Evolutionary conservation across 1,284 basidiomycete genomes (phyloP), one percentile per base, ranked within the genome.

Genomic region (Cutaneotrichosporon dermatis): DNA sequence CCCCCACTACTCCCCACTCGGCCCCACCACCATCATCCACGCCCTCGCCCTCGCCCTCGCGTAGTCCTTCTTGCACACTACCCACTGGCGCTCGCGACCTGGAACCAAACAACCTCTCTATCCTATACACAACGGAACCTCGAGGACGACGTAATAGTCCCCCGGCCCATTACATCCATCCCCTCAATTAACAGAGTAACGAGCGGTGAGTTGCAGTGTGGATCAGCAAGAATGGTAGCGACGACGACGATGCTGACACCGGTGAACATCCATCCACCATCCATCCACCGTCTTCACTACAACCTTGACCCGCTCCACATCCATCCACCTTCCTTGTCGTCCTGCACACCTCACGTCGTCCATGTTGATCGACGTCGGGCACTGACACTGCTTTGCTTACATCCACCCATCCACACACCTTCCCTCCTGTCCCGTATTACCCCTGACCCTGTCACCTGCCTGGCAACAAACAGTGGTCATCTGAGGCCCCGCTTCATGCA

Each of bases 401-500:
- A 46, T 16, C 37, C 25, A n/a, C 51, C 33, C 16, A 33, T 25
- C 25, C 25, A 25, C 25, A 25, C 25, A 25, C 25, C 25, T 25
- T 25, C 25, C 25, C 42, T 15, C 35, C 34, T 39, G 43, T 15
- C 40, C 13, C 13, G 50, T 15, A 15, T 40, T 34, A 51, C 58
- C n/a, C 33, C 16, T 55, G 42, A 46, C 46, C 54, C 39, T 50
- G 25, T 25, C 25, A 25, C 25, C 25, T 35, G 44, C 57, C 37
- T 55, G 41, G 44, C 41, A 42, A n/a, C 49, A 40, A 46, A 53
- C 45, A 56, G 57, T 49, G 46, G 46, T 49, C 57, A 46, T 49
- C 35, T 33, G 16, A 40, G 46, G 34, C 46, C 61, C 35, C 49
- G 42, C 39, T 54, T 53, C 48, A 70, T 71, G 69, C 69, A 71